These are phyloP conservation scores for Sporisorium scitamineum DNA, from an alignment of 1,284 basidiomycete species.

Conservation along the genomic window DNA sequence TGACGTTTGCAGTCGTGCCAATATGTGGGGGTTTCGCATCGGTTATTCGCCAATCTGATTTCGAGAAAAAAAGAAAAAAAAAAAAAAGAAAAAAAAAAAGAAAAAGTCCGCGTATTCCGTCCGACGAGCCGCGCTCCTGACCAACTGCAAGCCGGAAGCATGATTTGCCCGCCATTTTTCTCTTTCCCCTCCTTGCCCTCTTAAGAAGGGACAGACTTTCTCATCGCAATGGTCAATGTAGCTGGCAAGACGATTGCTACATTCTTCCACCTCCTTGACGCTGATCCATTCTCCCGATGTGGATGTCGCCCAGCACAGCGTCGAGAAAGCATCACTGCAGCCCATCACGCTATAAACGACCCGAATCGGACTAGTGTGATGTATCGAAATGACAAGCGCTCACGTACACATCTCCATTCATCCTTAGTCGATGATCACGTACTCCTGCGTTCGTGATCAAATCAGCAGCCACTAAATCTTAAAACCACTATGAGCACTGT, in stretches of 20 bases:
- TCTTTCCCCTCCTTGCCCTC: not conserved
- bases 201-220: not conserved
- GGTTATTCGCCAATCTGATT: not conserved
- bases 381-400: not conserved
- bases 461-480: too few species aligned
- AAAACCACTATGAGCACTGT: not conserved
- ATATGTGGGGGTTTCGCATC: too few species aligned
- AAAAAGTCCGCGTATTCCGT: slow-evolving; percentile 44
- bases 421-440: too few species aligned
- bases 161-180: slow-evolving; percentile 15
- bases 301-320: not conserved
- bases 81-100: not conserved
- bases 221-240: not conserved
- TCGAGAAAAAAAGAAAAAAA: not conserved
- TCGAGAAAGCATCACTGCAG: not conserved
- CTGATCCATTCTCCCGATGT: too few species aligned
- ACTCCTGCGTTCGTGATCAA: too few species aligned
- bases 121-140: slow-evolving; percentile 2
- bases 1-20: not conserved
- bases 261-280: not conserved
- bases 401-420: not conserved
- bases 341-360: too few species aligned
- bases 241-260: not conserved
- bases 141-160: slow-evolving; percentile 15
- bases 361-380: too few species aligned